Evolutionary conservation across 495 filamentous ascomycete species (phyloP), one percentile per base, ranked within the genome.

Genomic region (Hypomontagnella submonticulosa): DNA sequence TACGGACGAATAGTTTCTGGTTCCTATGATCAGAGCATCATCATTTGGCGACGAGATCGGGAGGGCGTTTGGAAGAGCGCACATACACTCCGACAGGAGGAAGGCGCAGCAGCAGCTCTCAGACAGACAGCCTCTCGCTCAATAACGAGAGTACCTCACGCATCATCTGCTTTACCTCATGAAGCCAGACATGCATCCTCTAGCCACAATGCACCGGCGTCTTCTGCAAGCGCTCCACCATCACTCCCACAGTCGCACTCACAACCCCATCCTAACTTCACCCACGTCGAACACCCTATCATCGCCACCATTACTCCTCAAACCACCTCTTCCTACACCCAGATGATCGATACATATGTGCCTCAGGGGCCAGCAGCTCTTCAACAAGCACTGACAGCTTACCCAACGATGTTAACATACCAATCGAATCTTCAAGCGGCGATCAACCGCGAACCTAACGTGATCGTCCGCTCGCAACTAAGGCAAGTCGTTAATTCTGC

Each of bases 1-100:
- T 94, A 94, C 83, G 89, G 88, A 19, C 85, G 92, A 13, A 98
- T 99, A 58, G 91, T 99, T 15, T 96, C 92, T 11, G 95, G 95
- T 18, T 96, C 92, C 5, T 99, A 99, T 68, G 95, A 99, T 67
- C 92, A 97, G 77, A 91, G 87, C 36, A 91, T 99, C 57, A 90
- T 97, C 63, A 91, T 99, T 48, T 99, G 95, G 95, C 89, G 89
- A 60, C 88, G 91, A 47, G 90, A 93, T 57, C 83, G 82, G 19
- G 86, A 96, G 64, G 93, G 92, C 2, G 82, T 86, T 32, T 99
- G 95, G 94, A 84, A 85, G 30, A 83, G 85, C 52, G 85, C 86
- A 13, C 88, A 92, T 63, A 80, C 82, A 33, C 83, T 97, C 8
- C 83, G 86, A 10, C 93, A 97, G 75, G 87, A 85, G 68, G 82